Base-by-base conservation (phyloP, 1,284 basidiomycete genomes). In the Pseudozyma sp. region DNA sequence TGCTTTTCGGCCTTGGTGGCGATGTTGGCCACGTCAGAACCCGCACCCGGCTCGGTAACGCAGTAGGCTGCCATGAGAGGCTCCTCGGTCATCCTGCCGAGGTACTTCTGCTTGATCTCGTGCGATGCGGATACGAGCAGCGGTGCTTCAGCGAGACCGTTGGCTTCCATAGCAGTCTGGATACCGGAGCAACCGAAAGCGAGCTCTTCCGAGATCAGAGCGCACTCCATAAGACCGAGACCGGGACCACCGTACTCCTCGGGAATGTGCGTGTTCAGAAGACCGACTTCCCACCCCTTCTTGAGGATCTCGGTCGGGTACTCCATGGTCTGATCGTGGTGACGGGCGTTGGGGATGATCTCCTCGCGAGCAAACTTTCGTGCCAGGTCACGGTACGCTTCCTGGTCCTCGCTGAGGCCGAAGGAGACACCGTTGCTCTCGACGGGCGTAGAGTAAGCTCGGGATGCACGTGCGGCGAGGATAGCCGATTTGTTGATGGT, bases 31-130 rank as follows among this genome's bases (percentile, higher is more conserved):
- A 89, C 88, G 68, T 89, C 88, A 13, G 87, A 87, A 7, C 88
- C 88, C 0, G 88, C 88, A 33, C 86, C 85, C 0, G 87, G 87
- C 76, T 88, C 87, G 0, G 87, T 88, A 24, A 87, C 87, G 66
- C 87, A 87, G 80, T 89, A 89, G 2, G 87, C 86, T 14, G 87
- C 87, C 67, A 89, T 87, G 13, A 89, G 79, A 0, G 87, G 87
- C 77, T 87, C 87, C 69, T 88, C 88, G 0, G 86, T 87, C 86
- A 88, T 87, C n/a, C 87, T 82, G 0, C 88, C 87, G n/a, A 88
- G 84, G 78, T 87, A 88, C 82, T 88, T 88, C 56, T 74, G 72
- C 82, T 88, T 89, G 47, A 84, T 85, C 66, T 86, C 86, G 54
- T 88, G 85, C 19, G 84, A 86, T 1, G 85, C 87, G 0, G 87